Conservation (phyloP, 495 filamentous ascomycete genomes). For the Xylaria venustula region DNA sequence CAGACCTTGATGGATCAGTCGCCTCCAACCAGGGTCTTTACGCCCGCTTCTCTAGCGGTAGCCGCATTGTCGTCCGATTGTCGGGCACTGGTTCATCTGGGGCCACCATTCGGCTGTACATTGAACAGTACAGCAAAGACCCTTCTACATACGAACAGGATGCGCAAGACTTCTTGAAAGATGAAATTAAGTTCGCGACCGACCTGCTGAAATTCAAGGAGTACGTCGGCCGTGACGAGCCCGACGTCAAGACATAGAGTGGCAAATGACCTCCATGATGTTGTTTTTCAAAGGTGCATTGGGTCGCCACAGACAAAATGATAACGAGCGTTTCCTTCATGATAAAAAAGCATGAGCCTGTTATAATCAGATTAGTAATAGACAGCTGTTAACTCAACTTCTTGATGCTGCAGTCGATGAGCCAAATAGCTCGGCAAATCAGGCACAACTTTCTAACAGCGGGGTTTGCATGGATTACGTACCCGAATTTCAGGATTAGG, state of each 20-base stretch:
- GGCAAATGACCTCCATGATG: neutral
- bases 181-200: constrained; percentile 80
- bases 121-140: constrained; percentile 85
- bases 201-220: constrained; percentile 86
- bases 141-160: constrained; percentile 67
- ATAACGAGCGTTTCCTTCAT: constrained; percentile 4
- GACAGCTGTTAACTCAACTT: neutral
- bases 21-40: constrained; percentile 95
- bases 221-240: constrained; percentile 83
- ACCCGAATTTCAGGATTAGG: neutral
- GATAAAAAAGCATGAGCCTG: neutral
- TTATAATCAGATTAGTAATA: constrained; percentile 7
- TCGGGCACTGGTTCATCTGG: constrained; percentile 94
- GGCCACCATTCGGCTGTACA: constrained; percentile 92
- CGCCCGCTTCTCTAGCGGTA: constrained; percentile 91
- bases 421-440: neutral
- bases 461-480: neutral
- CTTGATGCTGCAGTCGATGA: neutral
- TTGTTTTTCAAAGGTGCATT: neutral
- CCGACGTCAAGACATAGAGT: constrained; percentile 85
- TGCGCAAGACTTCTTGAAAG: constrained; percentile 92
- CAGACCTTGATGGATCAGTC: constrained; percentile 92
- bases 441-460: neutral
- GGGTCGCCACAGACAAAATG: neutral
- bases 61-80: constrained; percentile 87